Conservation (phyloP, 257 asterid genomes). For the Solanum virginianum region DNA sequence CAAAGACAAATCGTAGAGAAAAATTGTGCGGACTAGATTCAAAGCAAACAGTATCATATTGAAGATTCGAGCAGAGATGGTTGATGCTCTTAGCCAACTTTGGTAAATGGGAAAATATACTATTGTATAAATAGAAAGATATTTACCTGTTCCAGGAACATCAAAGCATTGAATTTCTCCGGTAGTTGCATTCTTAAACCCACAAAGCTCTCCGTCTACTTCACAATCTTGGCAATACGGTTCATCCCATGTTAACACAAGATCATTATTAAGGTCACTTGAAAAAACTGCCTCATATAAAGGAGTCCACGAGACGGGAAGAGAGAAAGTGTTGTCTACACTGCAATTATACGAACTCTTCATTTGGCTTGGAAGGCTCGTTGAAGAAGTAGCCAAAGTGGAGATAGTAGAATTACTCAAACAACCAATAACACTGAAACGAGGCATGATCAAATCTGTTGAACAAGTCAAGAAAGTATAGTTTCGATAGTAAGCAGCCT, state of each 20-base stretch:
- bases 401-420: conserved; percentile 10
- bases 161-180: conserved; percentile 9
- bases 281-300: conserved; percentile 9
- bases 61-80: not conserved
- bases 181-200: conserved; percentile 2
- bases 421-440: not conserved
- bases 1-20: not conserved
- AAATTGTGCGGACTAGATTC: not conserved
- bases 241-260: conserved; percentile 34
- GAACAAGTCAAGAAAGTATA: conserved; percentile 12
- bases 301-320: conserved; percentile 34
- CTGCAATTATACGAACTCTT: conserved; percentile 17
- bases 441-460: not conserved
- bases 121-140: not conserved
- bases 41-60: not conserved
- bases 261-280: conserved; percentile 7
- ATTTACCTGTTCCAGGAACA: conserved; percentile 13
- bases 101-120: not conserved
- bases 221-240: conserved; percentile 23
- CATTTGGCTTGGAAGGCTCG: conserved; percentile 16
- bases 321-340: conserved; percentile 4
- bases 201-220: conserved; percentile 14
- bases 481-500: not conserved
- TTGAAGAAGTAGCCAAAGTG: conserved; percentile 34
- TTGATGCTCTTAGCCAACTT: not conserved